A percentile compares a stretch with the other conserved stretches of the same genome.
Evolutionary conservation across 2,329 filamentous ascomycete species (phyloP).

Genomic region (Exophiala bonariae): DNA sequence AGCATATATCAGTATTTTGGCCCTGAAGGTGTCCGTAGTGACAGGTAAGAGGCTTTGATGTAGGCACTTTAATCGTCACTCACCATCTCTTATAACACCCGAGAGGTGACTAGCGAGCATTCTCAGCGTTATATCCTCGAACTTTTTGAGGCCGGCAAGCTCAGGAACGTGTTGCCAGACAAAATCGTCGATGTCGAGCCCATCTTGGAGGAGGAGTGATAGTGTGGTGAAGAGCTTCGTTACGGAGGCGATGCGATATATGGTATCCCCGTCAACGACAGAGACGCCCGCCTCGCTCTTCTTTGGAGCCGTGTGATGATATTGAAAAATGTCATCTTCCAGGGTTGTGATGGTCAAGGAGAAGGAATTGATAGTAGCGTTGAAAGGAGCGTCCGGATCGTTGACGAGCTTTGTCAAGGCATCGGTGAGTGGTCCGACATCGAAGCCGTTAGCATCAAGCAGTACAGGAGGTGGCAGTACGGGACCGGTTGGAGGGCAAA

Average conservation of each 20-base stretch:
- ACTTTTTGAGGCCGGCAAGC: conserved; percentile 24
- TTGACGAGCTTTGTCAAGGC: background rate
- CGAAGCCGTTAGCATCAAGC: background rate
- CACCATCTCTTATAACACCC: background rate
- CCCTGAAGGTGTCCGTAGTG: no score
- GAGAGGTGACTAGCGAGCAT: background rate
- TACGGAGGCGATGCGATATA: conserved; percentile 44
- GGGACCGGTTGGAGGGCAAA: background rate
- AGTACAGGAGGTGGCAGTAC: background rate
- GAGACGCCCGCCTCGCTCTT: conserved; percentile 40
- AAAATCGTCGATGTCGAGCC: conserved; percentile 30
- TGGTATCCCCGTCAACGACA: conserved; percentile 40
- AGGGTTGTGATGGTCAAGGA: conserved; percentile 43
- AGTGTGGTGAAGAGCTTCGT: conserved; percentile 44
- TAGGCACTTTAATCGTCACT: no score
- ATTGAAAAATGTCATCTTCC: conserved; percentile 37
- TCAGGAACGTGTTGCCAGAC: conserved; percentile 36
- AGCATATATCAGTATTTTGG: no score
- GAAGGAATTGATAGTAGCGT: conserved; percentile 33
- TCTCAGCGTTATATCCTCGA: background rate
- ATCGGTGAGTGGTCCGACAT: background rate
- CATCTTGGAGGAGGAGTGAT: conserved; percentile 32
- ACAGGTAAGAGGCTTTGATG: no score
- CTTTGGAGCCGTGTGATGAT: conserved; percentile 38
- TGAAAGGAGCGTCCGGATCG: background rate